Evolutionary conservation across 2,329 filamentous ascomycete species (phyloP).

Genomic region (Neospermospora avenae): DNA sequence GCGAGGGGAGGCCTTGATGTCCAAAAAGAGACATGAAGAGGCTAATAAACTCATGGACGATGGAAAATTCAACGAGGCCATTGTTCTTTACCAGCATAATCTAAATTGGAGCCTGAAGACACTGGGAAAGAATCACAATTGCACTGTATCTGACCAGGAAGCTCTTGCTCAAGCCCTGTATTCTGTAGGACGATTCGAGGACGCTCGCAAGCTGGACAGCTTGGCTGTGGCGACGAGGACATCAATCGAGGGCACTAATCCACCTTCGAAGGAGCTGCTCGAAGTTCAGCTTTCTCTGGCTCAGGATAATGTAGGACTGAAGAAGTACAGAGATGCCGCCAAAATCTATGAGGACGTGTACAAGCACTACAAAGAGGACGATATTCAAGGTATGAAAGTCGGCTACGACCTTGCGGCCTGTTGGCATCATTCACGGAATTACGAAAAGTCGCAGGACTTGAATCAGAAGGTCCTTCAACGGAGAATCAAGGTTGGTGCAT

Average conservation of each 20-base stretch:
- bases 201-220: conserved; percentile 5
- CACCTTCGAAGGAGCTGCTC: conserved; percentile 1
- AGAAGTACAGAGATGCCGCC: background rate
- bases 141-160: conserved; percentile 13
- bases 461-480: conserved; percentile 4
- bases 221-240: background rate
- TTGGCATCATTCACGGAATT: background rate
- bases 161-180: conserved; percentile 1
- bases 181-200: background rate
- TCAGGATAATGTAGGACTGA: conserved; percentile 1
- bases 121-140: conserved; percentile 8
- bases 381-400: conserved; percentile 4
- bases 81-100: conserved; percentile 7
- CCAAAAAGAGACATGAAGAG: background rate
- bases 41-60: background rate
- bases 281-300: conserved; percentile 9
- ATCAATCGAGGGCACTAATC: conserved; percentile 1
- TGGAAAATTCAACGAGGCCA: background rate
- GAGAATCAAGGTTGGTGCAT: background rate
- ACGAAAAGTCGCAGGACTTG: background rate
- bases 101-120: conserved; percentile 13
- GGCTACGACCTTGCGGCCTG: conserved; percentile 10
- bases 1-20: background rate
- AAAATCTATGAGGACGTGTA: conserved; percentile 2
- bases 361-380: background rate